These are phyloP conservation scores for Neurospora tetrasperma DNA, from an alignment of 495 filamentous ascomycete genomes.

Conservation along the genomic window DNA sequence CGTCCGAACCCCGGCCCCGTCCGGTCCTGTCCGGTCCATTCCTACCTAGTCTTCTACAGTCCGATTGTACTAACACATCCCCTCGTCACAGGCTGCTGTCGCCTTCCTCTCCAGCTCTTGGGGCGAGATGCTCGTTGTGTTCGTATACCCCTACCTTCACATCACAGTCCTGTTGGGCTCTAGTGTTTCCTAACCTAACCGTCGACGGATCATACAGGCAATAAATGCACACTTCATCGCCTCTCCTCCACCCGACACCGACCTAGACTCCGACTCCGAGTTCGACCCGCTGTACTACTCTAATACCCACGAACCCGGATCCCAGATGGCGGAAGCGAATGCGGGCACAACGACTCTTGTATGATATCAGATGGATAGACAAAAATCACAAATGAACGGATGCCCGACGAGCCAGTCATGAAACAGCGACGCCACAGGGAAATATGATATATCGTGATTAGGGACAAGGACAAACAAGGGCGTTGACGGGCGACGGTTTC, in stretches of 20 bases:
- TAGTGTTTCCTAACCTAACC: not conserved
- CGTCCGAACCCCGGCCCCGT: not conserved
- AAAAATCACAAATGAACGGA: not conserved
- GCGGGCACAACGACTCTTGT: not conserved
- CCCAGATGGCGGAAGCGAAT: not conserved
- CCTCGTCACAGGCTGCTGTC: slow-evolving; percentile 47
- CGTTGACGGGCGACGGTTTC: not conserved
- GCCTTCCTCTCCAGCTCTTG: slow-evolving; percentile 65
- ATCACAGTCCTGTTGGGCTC: not conserved
- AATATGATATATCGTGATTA: not conserved
- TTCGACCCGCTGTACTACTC: not conserved
- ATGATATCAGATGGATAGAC: not conserved
- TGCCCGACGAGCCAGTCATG: not conserved
- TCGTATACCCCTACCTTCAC: not conserved
- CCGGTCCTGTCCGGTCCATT: no score
- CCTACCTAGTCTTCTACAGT: not conserved
- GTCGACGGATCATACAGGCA: not conserved
- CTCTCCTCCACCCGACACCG: not conserved
- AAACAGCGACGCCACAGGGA: not conserved
- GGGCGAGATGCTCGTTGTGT: slow-evolving; percentile 40
- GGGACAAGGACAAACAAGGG: not conserved
- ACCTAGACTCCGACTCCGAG: not conserved
- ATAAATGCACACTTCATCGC: not conserved
- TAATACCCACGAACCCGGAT: not conserved
- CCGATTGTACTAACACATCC: slow-evolving; percentile 12